A percentile compares a stretch with the other conserved stretches of the same genome.
Conservation (phyloP, 164 flowering plant genomes). For the Annona cherimola region DNA sequence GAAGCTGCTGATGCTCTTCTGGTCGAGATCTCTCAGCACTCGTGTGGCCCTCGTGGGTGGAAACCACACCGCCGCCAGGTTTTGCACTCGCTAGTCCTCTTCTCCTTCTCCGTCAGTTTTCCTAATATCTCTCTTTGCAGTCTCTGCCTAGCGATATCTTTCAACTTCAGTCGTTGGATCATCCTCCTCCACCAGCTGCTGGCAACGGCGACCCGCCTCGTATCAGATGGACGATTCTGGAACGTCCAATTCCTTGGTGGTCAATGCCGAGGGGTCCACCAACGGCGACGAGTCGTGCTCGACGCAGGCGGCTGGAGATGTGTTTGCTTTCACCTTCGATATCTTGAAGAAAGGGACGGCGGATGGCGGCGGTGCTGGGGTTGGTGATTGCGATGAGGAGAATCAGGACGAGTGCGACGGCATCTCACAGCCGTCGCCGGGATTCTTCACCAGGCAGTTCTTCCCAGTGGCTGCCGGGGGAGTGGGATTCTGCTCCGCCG, state of each 20-base stretch:
- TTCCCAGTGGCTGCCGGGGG: conserved; percentile 27
- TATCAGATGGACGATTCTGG: conserved; percentile 48
- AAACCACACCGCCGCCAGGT: conserved; percentile 89
- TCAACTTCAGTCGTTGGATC: too few relatives aligned
- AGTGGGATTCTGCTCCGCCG: conserved; percentile 67
- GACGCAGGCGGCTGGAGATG: conserved; percentile 11
- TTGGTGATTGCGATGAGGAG: neutral
- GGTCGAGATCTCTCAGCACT: conserved; percentile 33
- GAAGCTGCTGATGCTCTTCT: conserved; percentile 48
- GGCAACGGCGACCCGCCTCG: too few relatives aligned
- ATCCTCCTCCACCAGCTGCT: too few relatives aligned
- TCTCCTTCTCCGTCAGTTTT: too few relatives aligned
- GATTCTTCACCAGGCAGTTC: conserved; percentile 39
- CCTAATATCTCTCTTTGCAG: too few relatives aligned
- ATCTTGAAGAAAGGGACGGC: conserved; percentile 25
- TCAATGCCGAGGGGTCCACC: conserved; percentile 50
- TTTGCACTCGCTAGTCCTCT: conserved; percentile 64
- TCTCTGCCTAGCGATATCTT: too few relatives aligned
- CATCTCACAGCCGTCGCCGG: conserved; percentile 5
- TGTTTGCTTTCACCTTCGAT: conserved; percentile 33
- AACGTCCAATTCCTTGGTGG: conserved; percentile 56
- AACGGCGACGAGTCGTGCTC: conserved; percentile 45
- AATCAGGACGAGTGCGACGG: conserved; percentile 13
- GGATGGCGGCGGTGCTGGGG: neutral
- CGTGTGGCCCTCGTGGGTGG: conserved; percentile 94